Conservation (phyloP, 768 basidiomycete genomes). For the Tylopilus felleus region DNA sequence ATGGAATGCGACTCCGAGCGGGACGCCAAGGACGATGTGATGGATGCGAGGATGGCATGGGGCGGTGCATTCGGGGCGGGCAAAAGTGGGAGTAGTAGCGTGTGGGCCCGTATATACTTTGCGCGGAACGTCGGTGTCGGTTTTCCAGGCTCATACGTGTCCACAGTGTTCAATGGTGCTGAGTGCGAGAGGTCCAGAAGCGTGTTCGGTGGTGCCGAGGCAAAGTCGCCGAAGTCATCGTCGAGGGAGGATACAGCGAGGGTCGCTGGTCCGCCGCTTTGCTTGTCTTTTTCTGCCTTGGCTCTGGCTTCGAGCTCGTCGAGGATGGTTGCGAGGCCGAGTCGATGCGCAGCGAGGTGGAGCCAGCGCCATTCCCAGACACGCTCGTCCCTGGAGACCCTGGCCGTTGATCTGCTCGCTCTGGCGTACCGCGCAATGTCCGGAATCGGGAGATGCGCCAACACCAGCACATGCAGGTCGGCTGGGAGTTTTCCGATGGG, state of each 20-base stretch:
- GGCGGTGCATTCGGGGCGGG: conserved; percentile 57
- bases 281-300: conserved; percentile 34
- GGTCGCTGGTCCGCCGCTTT: conserved; percentile 50
- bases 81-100: conserved; percentile 57
- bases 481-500: conserved; percentile 78
- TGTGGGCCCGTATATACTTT: conserved; percentile 65
- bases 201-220: conserved; percentile 36
- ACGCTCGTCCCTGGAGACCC: conserved; percentile 63
- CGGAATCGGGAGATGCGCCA: conserved; percentile 71
- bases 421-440: conserved; percentile 78
- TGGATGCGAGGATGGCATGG: conserved; percentile 58
- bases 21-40: conserved; percentile 42
- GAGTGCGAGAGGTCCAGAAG: conserved; percentile 21
- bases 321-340: conserved; percentile 45
- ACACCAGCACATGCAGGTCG: conserved; percentile 70
- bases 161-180: conserved; percentile 9
- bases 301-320: conserved; percentile 54
- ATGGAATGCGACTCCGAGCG: conserved; percentile 34
- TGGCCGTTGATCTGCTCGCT: conserved; percentile 58
- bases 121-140: conserved; percentile 41
- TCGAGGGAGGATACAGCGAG: conserved; percentile 45
- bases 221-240: conserved; percentile 90
- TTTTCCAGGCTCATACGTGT: conserved; percentile 19
- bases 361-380: conserved; percentile 78
- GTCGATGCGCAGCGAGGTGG: conserved; percentile 50